Percentiles rank a stretch among this genome's conserved stretches.
These are phyloP conservation scores for Talaromyces funiculosus DNA, from an alignment of 2,329 filamentous ascomycete species.

Conservation along the genomic window DNA sequence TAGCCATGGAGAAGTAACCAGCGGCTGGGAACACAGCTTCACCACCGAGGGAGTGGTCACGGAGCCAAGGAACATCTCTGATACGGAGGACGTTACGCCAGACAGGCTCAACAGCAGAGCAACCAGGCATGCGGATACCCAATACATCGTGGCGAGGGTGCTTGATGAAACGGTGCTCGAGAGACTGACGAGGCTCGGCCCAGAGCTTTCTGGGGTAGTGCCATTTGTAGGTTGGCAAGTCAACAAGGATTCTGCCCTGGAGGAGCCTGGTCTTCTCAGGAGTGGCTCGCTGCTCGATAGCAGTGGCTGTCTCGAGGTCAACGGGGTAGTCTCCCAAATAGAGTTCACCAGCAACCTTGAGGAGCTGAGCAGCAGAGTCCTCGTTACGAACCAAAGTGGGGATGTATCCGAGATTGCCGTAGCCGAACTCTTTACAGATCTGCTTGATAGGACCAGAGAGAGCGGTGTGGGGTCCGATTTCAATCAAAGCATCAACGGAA, in stretches of 20 bases:
- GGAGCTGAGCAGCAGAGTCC: not conserved
- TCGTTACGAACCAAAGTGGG: conserved; percentile 12
- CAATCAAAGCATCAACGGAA: not conserved
- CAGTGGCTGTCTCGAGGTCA: conserved; percentile 2
- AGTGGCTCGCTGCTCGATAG: not conserved
- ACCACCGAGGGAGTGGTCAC: conserved; percentile 13
- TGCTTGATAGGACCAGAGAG: conserved; percentile 17
- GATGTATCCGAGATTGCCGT: not conserved
- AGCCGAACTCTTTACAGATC: conserved; percentile 8
- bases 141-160: conserved; percentile 6
- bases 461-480: conserved; percentile 20
- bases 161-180: not conserved
- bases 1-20: conserved; percentile 4
- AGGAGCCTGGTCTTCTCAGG: not conserved
- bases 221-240: conserved; percentile 11
- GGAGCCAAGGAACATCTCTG: conserved; percentile 6
- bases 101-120: not conserved
- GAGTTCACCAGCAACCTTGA: conserved; percentile 6
- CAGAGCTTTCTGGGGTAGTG: conserved; percentile 1
- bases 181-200: conserved; percentile 5
- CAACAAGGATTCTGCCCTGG: not conserved
- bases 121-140: not conserved
- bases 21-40: conserved; percentile 7
- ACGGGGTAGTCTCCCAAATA: conserved; percentile 6
- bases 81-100: conserved; percentile 10